phyloP scores from a whole-genome alignment of 164 flowering plant genomes.

The Cinnamomum micranthum region DNA sequence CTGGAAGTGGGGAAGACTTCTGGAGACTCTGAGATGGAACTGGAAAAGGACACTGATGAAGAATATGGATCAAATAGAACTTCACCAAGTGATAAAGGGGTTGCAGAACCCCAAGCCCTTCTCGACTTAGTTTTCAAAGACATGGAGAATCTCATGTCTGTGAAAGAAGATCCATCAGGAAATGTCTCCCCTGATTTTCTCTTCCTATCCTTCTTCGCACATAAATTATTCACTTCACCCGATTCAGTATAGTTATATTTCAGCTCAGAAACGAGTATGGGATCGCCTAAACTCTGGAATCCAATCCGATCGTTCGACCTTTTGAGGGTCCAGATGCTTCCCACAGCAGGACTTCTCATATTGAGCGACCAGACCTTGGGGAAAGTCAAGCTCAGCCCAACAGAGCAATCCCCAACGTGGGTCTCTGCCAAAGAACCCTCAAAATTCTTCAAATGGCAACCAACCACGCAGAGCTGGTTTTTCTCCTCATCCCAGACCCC shows the following conservation, averaged over 20 bases:
- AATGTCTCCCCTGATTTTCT: conserved; percentile 22
- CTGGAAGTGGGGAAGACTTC: too few relatives aligned
- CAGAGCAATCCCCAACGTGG: conserved; percentile 51
- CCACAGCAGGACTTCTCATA: conserved; percentile 30
- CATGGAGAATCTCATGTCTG: conserved; percentile 41
- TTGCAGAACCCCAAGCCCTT: conserved; percentile 28
- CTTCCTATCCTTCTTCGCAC: conserved; percentile 23
- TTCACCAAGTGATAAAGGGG: conserved; percentile 37
- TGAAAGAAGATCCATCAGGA: conserved; percentile 35
- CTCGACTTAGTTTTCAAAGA: conserved; percentile 17
- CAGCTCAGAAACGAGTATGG: conserved; percentile 17
- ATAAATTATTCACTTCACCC: conserved; percentile 28
- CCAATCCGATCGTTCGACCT: conserved; percentile 20
- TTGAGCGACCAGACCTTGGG: conserved; percentile 40
- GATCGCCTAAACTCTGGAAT: conserved; percentile 13
- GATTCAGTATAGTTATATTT: conserved; percentile 45
- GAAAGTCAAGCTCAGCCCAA: conserved; percentile 40
- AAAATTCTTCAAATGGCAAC: conserved; percentile 36
- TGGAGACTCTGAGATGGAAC: neutral
- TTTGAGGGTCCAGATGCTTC: conserved; percentile 50
- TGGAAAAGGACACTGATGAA: too few relatives aligned
- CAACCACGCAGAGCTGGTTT: conserved; percentile 33
- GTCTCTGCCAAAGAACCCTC: conserved; percentile 24
- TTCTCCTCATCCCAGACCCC: conserved; percentile 55
- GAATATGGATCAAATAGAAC: conserved; percentile 12